Conservation (phyloP, 768 basidiomycete genomes). For the Tricholoma saponaceum region DNA sequence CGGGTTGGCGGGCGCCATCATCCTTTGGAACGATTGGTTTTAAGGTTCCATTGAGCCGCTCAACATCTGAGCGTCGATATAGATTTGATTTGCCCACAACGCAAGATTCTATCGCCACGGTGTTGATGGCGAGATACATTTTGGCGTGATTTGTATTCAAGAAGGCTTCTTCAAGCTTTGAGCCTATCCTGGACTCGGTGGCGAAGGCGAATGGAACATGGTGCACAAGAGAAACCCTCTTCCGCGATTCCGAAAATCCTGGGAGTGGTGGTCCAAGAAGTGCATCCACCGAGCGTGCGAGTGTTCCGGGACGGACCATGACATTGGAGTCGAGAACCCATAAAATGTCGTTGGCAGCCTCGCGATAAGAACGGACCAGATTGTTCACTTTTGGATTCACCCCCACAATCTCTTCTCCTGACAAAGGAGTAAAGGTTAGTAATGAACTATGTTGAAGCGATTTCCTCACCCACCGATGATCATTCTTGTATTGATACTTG, state of each 20-base stretch:
- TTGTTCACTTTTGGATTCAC: slow-evolving; percentile 99
- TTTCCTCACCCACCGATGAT: slow-evolving; percentile 59
- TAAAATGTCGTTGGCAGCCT: slow-evolving; percentile 83
- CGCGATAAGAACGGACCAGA: slow-evolving; percentile 76
- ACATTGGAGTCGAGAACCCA: slow-evolving; percentile 99
- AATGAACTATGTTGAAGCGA: background rate
- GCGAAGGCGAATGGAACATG: slow-evolving; percentile 90
- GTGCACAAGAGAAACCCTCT: slow-evolving; percentile 82
- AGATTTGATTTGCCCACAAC: slow-evolving; percentile 96
- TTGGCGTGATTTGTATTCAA: slow-evolving; percentile 97
- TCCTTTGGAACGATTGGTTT: slow-evolving; percentile 34
- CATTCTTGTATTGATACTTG: slow-evolving; percentile 65
- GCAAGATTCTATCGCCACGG: slow-evolving; percentile 86
- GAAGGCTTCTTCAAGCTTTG: slow-evolving; percentile 88
- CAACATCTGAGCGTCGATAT: slow-evolving; percentile 86
- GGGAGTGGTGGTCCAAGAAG: slow-evolving; percentile 44
- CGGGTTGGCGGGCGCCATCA: slow-evolving; percentile 16
- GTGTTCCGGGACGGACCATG: slow-evolving; percentile 68
- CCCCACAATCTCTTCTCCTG: slow-evolving; percentile 82
- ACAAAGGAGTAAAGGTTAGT: slow-evolving; percentile 1
- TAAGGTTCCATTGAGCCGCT: slow-evolving; percentile 65
- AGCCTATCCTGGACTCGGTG: slow-evolving; percentile 68
- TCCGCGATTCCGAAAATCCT: slow-evolving; percentile 18
- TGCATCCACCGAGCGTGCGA: slow-evolving; percentile 82
- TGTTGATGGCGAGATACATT: slow-evolving; percentile 95